A percentile compares a stretch with the other conserved stretches of the same genome.
Evolutionary conservation across 2,329 filamentous ascomycete species (phyloP).

Genomic region (Hortaea sp.): DNA sequence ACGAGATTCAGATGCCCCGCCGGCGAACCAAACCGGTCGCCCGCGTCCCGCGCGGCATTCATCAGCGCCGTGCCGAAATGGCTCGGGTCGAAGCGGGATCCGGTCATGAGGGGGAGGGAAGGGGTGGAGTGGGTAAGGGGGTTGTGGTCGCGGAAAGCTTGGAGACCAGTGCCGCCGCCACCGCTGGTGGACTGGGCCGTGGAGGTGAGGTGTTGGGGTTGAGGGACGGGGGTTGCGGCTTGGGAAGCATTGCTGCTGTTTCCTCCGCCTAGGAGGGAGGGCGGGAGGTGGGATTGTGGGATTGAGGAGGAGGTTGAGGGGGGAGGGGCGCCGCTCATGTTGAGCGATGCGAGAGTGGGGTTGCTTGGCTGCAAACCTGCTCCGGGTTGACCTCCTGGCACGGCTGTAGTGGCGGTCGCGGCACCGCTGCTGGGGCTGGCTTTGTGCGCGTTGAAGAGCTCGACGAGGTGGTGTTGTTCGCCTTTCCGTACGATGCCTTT

Average conservation of each 20-base stretch:
- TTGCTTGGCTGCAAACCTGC: slow-evolving; percentile 49
- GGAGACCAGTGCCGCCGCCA: slow-evolving; percentile 29
- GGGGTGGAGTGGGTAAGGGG: slow-evolving; percentile 20
- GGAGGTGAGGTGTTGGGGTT: neutral
- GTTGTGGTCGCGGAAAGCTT: slow-evolving; percentile 24
- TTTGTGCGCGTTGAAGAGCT: slow-evolving; percentile 83
- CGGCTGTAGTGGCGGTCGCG: slow-evolving; percentile 30
- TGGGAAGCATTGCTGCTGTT: too few species aligned
- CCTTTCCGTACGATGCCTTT: slow-evolving; percentile 76
- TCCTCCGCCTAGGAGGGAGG: too few species aligned
- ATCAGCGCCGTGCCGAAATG: slow-evolving; percentile 80
- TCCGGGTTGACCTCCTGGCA: too few species aligned
- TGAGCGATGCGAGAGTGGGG: slow-evolving; percentile 58
- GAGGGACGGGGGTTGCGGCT: neutral
- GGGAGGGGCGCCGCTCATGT: slow-evolving; percentile 31
- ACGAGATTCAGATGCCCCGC: slow-evolving; percentile 24
- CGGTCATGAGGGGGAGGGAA: slow-evolving; percentile 24
- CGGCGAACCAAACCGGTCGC: slow-evolving; percentile 63
- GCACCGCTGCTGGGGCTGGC: slow-evolving; percentile 55
- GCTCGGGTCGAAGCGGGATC: slow-evolving; percentile 60
- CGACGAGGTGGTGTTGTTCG: slow-evolving; percentile 73
- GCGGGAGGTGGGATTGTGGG: slow-evolving; percentile 19
- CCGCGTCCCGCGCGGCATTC: slow-evolving; percentile 75
- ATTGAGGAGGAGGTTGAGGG: too few species aligned
- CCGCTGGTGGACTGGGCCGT: neutral